Percentiles rank a stretch among this genome's conserved stretches.
Evolutionary conservation across 2,329 filamentous ascomycete genomes (phyloP).

Genomic region (Pyricularia sp.): DNA sequence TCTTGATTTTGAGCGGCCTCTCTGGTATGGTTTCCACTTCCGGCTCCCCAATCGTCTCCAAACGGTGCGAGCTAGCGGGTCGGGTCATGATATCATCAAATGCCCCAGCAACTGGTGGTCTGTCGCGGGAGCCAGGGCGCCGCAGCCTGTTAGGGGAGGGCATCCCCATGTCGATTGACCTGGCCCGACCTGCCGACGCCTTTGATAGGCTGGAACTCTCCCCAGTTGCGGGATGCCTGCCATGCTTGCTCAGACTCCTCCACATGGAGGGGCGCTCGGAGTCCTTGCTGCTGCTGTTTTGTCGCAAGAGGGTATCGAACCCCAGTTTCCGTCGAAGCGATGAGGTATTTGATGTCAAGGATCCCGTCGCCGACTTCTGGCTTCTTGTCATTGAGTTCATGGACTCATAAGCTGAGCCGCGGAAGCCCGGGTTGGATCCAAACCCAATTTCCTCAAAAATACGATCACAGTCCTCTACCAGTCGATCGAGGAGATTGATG

Average conservation of each 20-base stretch:
- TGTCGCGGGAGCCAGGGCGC: conserved; percentile 43
- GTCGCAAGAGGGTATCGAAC: conserved; percentile 59
- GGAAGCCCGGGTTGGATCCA: conserved; percentile 28
- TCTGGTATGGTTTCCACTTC: conserved; percentile 21
- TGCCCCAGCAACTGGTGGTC: conserved; percentile 46
- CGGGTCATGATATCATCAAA: conserved; percentile 38
- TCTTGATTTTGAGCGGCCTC: conserved; percentile 55
- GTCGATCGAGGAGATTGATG: conserved; percentile 75
- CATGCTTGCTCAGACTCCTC: conserved; percentile 76
- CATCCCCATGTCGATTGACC: conserved; percentile 56
- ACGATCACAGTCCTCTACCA: conserved; percentile 79
- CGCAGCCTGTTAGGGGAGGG: conserved; percentile 32
- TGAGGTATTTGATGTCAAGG: conserved; percentile 72
- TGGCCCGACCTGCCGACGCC: conserved; percentile 53
- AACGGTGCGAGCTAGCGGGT: conserved; percentile 23
- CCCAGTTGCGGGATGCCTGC: conserved; percentile 43
- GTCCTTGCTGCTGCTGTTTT: conserved; percentile 55
- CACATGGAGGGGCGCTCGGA: conserved; percentile 66
- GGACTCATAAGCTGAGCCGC: conserved; percentile 41
- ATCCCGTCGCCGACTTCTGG: conserved; percentile 49
- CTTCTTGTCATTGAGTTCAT: conserved; percentile 45
- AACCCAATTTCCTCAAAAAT: conserved; percentile 59
- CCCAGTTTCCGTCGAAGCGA: conserved; percentile 77
- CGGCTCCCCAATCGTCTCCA: conserved; percentile 49
- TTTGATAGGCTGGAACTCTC: conserved; percentile 55